Percentiles rank a stretch among this genome's conserved stretches.
phyloP scores from a whole-genome alignment of 2,329 filamentous ascomycete genomes.

The Myriosclerotinia curreyana region DNA sequence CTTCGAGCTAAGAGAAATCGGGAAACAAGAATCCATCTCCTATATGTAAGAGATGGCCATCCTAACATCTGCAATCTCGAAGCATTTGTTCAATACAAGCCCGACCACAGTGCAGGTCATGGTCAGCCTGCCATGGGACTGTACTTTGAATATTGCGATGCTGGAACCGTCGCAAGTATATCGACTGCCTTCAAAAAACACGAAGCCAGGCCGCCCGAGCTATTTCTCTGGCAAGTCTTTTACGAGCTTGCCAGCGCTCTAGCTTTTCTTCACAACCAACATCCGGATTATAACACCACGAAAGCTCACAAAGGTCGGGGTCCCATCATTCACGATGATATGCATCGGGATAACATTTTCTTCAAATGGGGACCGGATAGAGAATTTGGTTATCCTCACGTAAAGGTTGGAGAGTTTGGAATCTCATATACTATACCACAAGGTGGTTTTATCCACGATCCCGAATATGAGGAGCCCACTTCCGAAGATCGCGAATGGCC shows the following conservation, averaged over 20 bases:
- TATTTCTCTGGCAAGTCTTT: constrained; percentile 8
- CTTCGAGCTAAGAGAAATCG: constrained; percentile 3
- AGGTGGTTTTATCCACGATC: background rate
- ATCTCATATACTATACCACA: background rate
- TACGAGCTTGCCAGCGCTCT: background rate
- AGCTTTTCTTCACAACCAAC: constrained; percentile 19
- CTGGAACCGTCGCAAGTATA: background rate
- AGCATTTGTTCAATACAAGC: constrained; percentile 11
- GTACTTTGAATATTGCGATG: constrained; percentile 15
- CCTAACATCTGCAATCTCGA: constrained; percentile 13
- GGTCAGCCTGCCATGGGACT: background rate
- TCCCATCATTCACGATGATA: constrained; percentile 1
- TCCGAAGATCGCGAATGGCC: background rate
- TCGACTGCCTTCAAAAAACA: background rate
- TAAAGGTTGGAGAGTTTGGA: constrained; percentile 18
- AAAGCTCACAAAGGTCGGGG: background rate
- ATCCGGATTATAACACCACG: constrained; percentile 4
- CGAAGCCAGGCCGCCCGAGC: background rate
- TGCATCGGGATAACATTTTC: background rate
- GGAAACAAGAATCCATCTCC: constrained; percentile 7
- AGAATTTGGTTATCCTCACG: background rate
- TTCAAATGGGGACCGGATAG: constrained; percentile 1
- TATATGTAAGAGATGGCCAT: constrained; percentile 7
- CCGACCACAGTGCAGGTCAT: background rate
- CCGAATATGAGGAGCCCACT: background rate